Evolutionary conservation across 441 rosid species (phyloP), one percentile per base, ranked within the genome.

Genomic region (Pelargonium cotyledonis): DNA sequence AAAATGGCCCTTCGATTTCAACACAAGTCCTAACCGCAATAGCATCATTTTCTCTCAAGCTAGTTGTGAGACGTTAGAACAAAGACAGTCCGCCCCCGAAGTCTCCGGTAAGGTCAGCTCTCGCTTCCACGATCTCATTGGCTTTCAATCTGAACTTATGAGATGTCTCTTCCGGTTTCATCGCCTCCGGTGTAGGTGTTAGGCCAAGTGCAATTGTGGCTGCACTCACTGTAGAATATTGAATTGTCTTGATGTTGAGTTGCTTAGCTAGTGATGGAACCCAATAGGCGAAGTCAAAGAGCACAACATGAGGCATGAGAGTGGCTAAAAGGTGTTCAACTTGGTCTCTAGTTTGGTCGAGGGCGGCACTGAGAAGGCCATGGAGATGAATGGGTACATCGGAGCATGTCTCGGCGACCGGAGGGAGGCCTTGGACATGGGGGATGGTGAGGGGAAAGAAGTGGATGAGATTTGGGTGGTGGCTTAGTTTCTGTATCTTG

Each of bases 1-100:
- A 26, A 2, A 21, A 67, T 10, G 16, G 35, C 41, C 62, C 61
- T 3, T 67, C 69, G 9, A 67, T 26, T 67, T 67, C 70, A n/a
- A 0, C 21, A 49, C n/a, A 49, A 1, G 44, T 51, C 61, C 70
- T 51, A 14, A 11, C n/a, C 26, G 62, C 62, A 12, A 67, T 67
- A 61, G 44, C 69, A 3, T 49, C n/a, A 21, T 23, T 10, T 16
- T 67, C 61, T 55, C 10, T 67, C 40, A 47, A 16, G 69, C 69
- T 47, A 19, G 38, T 65, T 10, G 57, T 26, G 60, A 49, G 29
- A 9, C 62, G 26, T 31, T 49, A 43, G 19, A 21, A 3, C 11
- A 67, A 23, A 18, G 43, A 44, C 61, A 49, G 11, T 21, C 69
- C 43, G 12, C 60, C 47, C n/a, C 62, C 21, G 6, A 26, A 57